phyloP scores from a whole-genome alignment of 2,329 filamentous ascomycete species.

The Verticillium tricorpus region DNA sequence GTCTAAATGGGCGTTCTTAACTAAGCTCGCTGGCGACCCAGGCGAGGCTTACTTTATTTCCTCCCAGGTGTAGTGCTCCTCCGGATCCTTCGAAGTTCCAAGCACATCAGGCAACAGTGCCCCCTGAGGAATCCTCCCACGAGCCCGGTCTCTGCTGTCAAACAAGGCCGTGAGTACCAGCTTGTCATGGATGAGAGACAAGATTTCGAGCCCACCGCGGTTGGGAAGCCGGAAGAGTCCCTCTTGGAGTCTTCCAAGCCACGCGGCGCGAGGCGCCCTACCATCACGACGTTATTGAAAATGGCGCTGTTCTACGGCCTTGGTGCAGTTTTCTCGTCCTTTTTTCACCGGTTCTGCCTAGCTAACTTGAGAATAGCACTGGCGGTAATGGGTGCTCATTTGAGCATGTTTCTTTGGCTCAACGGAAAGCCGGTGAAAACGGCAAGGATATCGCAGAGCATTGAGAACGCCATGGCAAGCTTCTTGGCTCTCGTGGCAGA shows the following conservation, averaged over 20 bases:
- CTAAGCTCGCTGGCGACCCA: no score
- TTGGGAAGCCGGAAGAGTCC: not conserved
- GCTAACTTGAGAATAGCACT: not conserved
- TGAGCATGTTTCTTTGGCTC: not conserved
- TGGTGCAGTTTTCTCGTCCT: not conserved
- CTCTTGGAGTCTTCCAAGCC: not conserved
- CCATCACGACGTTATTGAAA: not conserved
- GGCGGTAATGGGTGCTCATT: constrained; percentile 2
- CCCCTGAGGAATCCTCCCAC: no score
- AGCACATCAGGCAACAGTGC: no score
- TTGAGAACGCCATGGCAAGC: constrained; percentile 68
- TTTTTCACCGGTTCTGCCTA: not conserved
- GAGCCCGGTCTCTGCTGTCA: no score
- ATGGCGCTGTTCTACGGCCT: not conserved
- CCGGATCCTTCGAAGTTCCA: no score
- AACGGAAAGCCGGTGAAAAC: not conserved
- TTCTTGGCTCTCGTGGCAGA: constrained; percentile 79
- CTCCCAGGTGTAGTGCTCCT: no score
- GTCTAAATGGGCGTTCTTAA: no score
- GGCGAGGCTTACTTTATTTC: no score
- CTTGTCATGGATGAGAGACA: no score
- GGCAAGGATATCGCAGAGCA: not conserved
- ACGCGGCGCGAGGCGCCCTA: constrained; percentile 17
- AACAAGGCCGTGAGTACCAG: no score
- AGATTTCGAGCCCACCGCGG: not conserved